A percentile compares a stretch with the other conserved stretches of the same genome.
These are phyloP conservation scores for Dillenia turbinata DNA, from an alignment of 164 flowering plant genomes.

Conservation along the genomic window DNA sequence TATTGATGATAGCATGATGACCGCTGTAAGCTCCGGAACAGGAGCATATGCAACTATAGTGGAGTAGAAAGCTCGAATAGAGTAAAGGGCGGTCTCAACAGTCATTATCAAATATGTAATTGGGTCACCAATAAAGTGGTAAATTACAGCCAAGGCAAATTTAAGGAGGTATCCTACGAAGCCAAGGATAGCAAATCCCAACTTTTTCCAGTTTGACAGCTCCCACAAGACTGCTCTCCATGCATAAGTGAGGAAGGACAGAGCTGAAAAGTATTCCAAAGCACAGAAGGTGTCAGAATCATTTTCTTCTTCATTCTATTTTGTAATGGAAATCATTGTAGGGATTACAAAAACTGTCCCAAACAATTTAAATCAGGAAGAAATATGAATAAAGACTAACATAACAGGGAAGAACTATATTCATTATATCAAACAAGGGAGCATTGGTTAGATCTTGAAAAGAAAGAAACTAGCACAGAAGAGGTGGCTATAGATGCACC, in stretches of 20 bases:
- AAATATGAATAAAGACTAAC: too few relatives aligned
- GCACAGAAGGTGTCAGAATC: not conserved
- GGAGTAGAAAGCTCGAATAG: slow-evolving; percentile 59
- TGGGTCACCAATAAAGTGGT: slow-evolving; percentile 62
- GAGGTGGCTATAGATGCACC: too few relatives aligned
- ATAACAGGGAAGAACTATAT: too few relatives aligned
- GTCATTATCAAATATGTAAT: slow-evolving; percentile 47
- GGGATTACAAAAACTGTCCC: too few relatives aligned
- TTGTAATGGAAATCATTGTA: too few relatives aligned
- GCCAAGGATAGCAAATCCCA: slow-evolving; percentile 20
- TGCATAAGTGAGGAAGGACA: slow-evolving; percentile 56
- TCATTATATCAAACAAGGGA: too few relatives aligned
- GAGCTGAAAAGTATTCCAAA: slow-evolving; percentile 38
- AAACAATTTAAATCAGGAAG: too few relatives aligned
- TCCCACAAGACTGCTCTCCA: slow-evolving; percentile 92
- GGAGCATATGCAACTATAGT: slow-evolving; percentile 73
- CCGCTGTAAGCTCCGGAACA: slow-evolving; percentile 48
- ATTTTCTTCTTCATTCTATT: too few relatives aligned
- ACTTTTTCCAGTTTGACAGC: slow-evolving; percentile 69
- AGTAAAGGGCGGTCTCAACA: slow-evolving; percentile 50
- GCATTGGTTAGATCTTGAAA: too few relatives aligned
- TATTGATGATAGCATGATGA: slow-evolving; percentile 59
- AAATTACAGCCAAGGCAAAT: slow-evolving; percentile 51
- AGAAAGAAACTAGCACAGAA: too few relatives aligned
- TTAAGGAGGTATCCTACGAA: slow-evolving; percentile 53